Evolutionary conservation across 169 alveolate species (phyloP), one percentile per base, ranked within the genome.

Genomic region (Plasmodium berghei): DNA sequence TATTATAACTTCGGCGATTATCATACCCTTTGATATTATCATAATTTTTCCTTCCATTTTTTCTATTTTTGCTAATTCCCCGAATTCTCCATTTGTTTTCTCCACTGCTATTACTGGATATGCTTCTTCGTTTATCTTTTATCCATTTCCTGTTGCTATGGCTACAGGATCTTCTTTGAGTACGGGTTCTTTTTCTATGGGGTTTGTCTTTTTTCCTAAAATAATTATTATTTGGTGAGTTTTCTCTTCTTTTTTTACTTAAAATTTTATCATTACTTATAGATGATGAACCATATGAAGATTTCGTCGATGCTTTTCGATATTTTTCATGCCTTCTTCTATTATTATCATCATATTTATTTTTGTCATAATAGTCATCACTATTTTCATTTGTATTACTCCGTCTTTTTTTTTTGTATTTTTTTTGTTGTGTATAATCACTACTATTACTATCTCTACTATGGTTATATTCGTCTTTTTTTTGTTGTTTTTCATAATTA

Each of bases 401-500:
- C 1, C 63, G 18, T 70, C 63, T 70, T 70, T 22, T 16, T 48
- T 26, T 24, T 22, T 22, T 70, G 16, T 48, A 1, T 49, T 24
- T 4, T 16, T 14, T 48, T 8, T 63, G 24, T 6, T 24, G 0
- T 26, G 28, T 70, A 22, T 46, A 22, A 20, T 20, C 22, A n/a
- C 45, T 46, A 16, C 12, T 45, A 20, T 42, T 70, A 5, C 52
- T 70, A 48, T 70, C 46, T 9, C 66, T 48, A 49, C 10, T 16
- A 49, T 42, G 18, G 3, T 46, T 70, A 49, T 26, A 48, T 22
- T 16, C 22, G 18, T 49, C 71, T 12, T 14, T 73, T 40, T 26
- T 52, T 73, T 18, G 45, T 10, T 14, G 14, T 16, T 73, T 16
- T 22, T 61, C 63, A 3, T 45, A 12, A 48, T 74, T 58, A 74